Conservation (phyloP, 805 yeast species). For the Ogataea methanolica region DNA sequence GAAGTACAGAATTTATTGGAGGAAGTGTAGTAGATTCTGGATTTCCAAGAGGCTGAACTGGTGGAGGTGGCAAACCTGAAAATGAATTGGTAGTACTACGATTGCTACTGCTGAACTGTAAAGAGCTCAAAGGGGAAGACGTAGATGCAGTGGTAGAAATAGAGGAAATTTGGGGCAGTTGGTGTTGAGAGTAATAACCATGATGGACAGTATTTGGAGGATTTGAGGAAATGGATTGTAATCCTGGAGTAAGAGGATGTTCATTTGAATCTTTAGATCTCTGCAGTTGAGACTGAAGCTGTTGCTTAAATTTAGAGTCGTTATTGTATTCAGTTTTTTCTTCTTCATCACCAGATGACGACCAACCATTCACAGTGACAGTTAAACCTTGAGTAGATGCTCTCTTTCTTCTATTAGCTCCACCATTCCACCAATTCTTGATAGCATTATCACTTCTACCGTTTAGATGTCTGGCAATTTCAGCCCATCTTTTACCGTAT, state of each 20-base stretch:
- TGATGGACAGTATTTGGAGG: background rate
- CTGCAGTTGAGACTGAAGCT: background rate
- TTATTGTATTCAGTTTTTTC: background rate
- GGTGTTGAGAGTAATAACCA: background rate
- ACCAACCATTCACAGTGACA: slow-evolving; percentile 1
- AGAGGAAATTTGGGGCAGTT: background rate
- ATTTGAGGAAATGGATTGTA: no score
- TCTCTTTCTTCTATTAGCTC: slow-evolving; percentile 77
- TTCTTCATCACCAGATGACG: slow-evolving; percentile 19
- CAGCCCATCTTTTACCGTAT: slow-evolving; percentile 92
- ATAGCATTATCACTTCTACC: slow-evolving; percentile 90
- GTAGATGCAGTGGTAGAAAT: background rate
- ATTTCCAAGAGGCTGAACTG: no score
- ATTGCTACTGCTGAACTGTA: background rate
- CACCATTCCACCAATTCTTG: slow-evolving; percentile 96
- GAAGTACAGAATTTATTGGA: background rate
- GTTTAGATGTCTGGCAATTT: slow-evolving; percentile 79
- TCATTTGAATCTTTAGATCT: no score
- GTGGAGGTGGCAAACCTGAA: no score
- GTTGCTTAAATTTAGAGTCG: background rate
- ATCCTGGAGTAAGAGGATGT: no score
- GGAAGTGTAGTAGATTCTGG: slow-evolving; percentile 7
- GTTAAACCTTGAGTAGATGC: slow-evolving; percentile 30
- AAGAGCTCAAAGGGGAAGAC: background rate
- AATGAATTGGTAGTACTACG: background rate